These are phyloP conservation scores for Naganishia albida DNA, from an alignment of 1,284 basidiomycete genomes.

Conservation along the genomic window DNA sequence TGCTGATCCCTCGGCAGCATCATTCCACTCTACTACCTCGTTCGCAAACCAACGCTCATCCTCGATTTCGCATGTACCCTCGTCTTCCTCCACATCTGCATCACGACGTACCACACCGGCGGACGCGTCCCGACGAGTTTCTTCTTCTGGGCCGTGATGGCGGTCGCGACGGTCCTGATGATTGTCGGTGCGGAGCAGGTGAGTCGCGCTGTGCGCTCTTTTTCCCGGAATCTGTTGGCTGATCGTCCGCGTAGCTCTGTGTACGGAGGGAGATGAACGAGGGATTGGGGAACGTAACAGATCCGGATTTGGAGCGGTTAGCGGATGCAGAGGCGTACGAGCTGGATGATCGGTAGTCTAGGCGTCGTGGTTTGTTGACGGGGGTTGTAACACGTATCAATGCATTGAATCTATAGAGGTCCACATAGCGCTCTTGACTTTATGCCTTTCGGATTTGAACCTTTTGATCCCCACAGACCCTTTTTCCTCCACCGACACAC, in stretches of 20 bases:
- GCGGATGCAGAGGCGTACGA: conserved; percentile 28
- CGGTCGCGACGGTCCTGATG: conserved; percentile 69
- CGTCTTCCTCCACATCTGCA: conserved; percentile 81
- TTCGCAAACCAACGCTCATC: conserved; percentile 87
- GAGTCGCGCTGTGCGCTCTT: conserved; percentile 37
- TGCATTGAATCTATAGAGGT: background rate
- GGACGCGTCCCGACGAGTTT: conserved; percentile 75
- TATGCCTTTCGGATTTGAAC: background rate
- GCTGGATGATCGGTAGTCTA: conserved; percentile 26
- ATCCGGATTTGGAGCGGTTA: conserved; percentile 32
- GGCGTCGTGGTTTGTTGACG: background rate
- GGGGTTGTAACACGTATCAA: background rate
- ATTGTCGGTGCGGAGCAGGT: conserved; percentile 81
- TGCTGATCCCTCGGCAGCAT: conserved; percentile 62
- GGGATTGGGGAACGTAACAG: conserved; percentile 62
- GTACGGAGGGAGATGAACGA: conserved; percentile 89
- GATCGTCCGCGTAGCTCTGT: conserved; percentile 60
- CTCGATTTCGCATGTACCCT: conserved; percentile 92
- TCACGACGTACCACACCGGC: conserved; percentile 88
- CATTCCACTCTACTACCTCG: conserved; percentile 78
- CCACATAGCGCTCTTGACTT: background rate
- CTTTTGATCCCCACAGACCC: no score
- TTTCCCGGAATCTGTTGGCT: no score
- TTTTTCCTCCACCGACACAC: background rate
- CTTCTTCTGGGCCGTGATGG: conserved; percentile 83